Evolutionary conservation across 78 protist species (phyloP), one percentile per base, ranked within the genome.

Genomic region (Dictyostelium purpureum): DNA sequence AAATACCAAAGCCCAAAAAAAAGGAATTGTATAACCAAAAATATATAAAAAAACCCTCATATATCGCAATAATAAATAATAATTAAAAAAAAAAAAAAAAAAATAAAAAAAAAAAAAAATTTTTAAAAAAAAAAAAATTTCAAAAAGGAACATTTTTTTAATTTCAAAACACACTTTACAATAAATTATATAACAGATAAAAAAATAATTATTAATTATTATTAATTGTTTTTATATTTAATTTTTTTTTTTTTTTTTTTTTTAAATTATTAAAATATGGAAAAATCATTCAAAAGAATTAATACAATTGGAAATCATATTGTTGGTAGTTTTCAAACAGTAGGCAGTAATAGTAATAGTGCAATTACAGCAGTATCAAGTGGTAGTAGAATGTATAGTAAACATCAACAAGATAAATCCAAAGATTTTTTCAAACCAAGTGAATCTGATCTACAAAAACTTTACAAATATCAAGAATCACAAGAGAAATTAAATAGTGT

Each of bases 241-340:
- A n/a, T n/a, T n/a, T n/a, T n/a, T n/a, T n/a, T n/a, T n/a, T n/a
- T 24, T 57, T 26, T 57, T 57, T 57, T 57, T 24, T 24, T 24
- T 24, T 57, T 0, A 31, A 65, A 4, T 35, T 6, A 71, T 6
- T 9, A 40, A 38, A 79, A 7, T 51, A 74, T 79, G 88, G 88
- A 79, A n/a, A 63, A 63, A 63, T 47, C 88, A 79, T 65, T 79
- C 11, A 79, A 63, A 43, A 79, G 88, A 79, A 79, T 79, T 2
- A 43, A 79, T 63, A n/a, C 51, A 63, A 79, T 79, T 63, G 88
- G 88, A 28, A 69, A 65, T 43, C 88, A 79, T 79, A 65, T 79
- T 28, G 57, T 79, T 37, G 40, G 61, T n/a, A 70, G 56, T 70
- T 70, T 43, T 18, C 12, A 52, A 14, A 18, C 74, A 67, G 33